Base-by-base conservation (phyloP, 495 filamentous ascomycete species). In the Penicillium coffeae region DNA sequence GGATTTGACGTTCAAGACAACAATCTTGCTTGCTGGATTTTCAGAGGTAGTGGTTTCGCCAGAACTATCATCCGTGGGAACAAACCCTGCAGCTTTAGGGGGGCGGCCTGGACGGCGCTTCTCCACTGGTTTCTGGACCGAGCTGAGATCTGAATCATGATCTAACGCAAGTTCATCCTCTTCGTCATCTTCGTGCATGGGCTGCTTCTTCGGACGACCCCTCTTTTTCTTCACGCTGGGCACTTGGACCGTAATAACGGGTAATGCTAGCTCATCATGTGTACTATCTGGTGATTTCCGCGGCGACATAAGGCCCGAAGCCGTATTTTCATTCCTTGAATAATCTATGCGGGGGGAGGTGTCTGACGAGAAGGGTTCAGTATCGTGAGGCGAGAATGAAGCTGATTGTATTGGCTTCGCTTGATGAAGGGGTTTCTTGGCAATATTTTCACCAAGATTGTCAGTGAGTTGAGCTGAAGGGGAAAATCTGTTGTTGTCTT, bases 321-420 rank as follows among this genome's bases (percentile, higher is more conserved):
- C 42, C 4, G 36, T 22, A 39, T 47, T 56, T 15, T 68, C 64
- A 21, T 56, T 65, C 12, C 60, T 71, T 2, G 55, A 30, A 47
- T 62, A 55, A 20, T 38, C 60, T 13, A 52, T 18, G 13, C 51
- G 46, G 1, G 59, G 53, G 1, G 65, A 67, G 5, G 48, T 21
- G 8, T 66, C 47, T 10, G 71, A 72, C 2, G 70, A 74, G n/a
- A 70, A 48, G 14, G 71, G 71, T 21, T 70, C 60, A 1, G 71
- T 74, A 36, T 74, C 71, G 39, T 72, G 69, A 4, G 71, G 68
- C 2, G 71, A 74, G 34, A 51, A 57, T 9, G 43, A 34, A 15
- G 46, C 38, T 1, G 43, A 48, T 41, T 71, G 60, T 36, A 63
- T 51, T n/a, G 67, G 62, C 13, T 61, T 59, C 15, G 56, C 56